phyloP scores from a whole-genome alignment of 306 rosid species.

The Clitoria ternatea region DNA sequence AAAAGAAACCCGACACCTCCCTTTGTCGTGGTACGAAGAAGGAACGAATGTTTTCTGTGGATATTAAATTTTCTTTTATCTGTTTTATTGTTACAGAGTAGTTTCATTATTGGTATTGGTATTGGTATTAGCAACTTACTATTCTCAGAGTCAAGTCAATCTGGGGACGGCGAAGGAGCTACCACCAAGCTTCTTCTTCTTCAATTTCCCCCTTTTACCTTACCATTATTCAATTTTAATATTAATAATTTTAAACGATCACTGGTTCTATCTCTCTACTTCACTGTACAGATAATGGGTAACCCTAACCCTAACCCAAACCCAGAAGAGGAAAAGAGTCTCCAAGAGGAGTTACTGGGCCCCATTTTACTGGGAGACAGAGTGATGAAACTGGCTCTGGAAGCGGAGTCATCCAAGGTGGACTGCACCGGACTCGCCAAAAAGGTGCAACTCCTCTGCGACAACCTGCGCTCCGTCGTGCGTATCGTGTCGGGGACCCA shows the following conservation, averaged over 20 bases:
- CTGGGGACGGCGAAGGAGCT: background rate
- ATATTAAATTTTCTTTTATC: background rate
- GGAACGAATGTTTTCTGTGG: background rate
- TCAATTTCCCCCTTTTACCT: background rate
- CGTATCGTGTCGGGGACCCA: slow-evolving; percentile 42
- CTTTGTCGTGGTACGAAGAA: background rate
- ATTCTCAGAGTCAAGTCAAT: background rate
- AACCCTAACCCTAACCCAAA: background rate
- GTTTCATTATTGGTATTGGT: background rate
- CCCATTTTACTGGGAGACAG: slow-evolving; percentile 66
- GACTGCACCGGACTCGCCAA: slow-evolving; percentile 48
- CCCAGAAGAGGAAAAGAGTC: slow-evolving; percentile 38
- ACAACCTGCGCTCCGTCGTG: slow-evolving; percentile 59
- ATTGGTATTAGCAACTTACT: background rate
- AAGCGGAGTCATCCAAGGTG: slow-evolving; percentile 53
- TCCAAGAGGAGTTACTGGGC: slow-evolving; percentile 54
- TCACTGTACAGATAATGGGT: slow-evolving; percentile 25
- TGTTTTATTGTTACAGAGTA: background rate
- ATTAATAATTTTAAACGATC: background rate
- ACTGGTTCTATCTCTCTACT: background rate
- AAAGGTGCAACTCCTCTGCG: slow-evolving; percentile 56
- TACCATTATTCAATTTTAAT: background rate
- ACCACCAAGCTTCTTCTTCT: background rate
- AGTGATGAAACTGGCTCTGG: slow-evolving; percentile 60
- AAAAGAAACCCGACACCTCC: background rate